Evolutionary conservation across 352 stramenopile genomes (phyloP), one percentile per base, ranked within the genome.

Genomic region (Globisporangium splendens): DNA sequence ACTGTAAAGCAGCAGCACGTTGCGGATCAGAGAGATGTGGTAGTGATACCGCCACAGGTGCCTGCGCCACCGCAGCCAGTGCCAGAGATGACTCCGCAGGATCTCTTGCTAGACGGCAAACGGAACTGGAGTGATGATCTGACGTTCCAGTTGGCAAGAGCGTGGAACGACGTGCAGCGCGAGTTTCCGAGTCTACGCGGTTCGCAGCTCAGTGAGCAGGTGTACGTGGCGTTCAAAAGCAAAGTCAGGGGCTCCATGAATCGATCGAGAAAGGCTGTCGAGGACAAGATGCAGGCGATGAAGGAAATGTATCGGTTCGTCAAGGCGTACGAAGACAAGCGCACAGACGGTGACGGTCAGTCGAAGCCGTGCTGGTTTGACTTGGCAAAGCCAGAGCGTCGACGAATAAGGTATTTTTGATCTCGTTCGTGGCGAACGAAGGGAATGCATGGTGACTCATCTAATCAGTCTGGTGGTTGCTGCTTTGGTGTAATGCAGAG

Each of bases 281-380:
- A 84, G 48, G 79, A 89, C 63, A 87, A 87, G 50, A 86, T 89
- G 79, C 79, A 87, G 61, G 81, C 66, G n/a, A 89, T 87, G 72
- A 85, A 80, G 47, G 75, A 87, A 43, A 89, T 89, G 79, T 85
- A 83, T 51, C 68, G 75, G 10, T 86, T 86, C 46, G 83, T 89
- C 46, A 69, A 69, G 21, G 61, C 60, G 18, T 77, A 86, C 56
- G 69, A 89, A 48, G 69, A 64, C 4, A 65, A 62, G 28, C 69
- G 66, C 10, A 46, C 62, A 18, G 59, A 22, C 0, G 66, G 63
- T 22, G 65, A 70, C 0, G 67, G 63, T 22, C 63, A 71, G 0
- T 46, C 38, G 6, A 75, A 72, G 59, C 75, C 51, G 3, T 58
- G 61, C 17, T 89, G 76, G 76, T 89, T 86, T 33, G 70, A 89